phyloP scores from a whole-genome alignment of 129 eudicot species.

The Escallonia rubra region DNA sequence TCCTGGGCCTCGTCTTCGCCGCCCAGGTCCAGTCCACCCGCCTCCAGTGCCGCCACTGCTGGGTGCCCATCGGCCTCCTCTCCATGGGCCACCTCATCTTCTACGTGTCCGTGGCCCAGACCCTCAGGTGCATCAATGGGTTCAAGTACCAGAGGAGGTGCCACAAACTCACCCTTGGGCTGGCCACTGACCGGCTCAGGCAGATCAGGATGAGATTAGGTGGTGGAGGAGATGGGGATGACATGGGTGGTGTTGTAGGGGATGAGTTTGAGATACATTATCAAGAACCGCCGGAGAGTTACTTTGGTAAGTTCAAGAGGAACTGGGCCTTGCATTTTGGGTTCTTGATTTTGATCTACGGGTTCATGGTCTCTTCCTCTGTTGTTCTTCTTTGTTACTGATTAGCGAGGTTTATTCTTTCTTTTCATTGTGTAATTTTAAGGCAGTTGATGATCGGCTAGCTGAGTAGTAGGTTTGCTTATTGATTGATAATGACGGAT shows the following conservation, averaged over 20 bases:
- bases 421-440: neutral
- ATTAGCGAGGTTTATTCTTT: neutral
- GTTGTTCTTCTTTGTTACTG: constrained; percentile 66
- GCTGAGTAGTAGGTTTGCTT: neutral
- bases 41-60: constrained; percentile 91
- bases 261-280: constrained; percentile 67
- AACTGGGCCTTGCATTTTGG: constrained; percentile 38
- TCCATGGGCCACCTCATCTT: constrained; percentile 75
- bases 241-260: constrained; percentile 33
- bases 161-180: constrained; percentile 86
- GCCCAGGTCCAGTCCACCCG: constrained; percentile 57
- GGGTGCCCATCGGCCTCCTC: constrained; percentile 85
- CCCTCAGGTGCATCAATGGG: constrained; percentile 93
- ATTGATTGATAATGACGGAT: neutral
- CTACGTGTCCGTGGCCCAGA: constrained; percentile 94
- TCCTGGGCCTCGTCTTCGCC: constrained; percentile 52
- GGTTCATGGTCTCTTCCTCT: constrained; percentile 62
- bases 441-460: neutral
- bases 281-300: constrained; percentile 88
- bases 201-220: constrained; percentile 46
- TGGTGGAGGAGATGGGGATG: constrained; percentile 27
- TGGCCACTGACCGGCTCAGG: constrained; percentile 91
- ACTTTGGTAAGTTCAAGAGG: constrained; percentile 54
- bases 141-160: constrained; percentile 93
- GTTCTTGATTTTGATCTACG: constrained; percentile 31